These are phyloP conservation scores for Aspergillus flavus DNA, from an alignment of 2,329 filamentous ascomycete genomes.

Conservation along the genomic window DNA sequence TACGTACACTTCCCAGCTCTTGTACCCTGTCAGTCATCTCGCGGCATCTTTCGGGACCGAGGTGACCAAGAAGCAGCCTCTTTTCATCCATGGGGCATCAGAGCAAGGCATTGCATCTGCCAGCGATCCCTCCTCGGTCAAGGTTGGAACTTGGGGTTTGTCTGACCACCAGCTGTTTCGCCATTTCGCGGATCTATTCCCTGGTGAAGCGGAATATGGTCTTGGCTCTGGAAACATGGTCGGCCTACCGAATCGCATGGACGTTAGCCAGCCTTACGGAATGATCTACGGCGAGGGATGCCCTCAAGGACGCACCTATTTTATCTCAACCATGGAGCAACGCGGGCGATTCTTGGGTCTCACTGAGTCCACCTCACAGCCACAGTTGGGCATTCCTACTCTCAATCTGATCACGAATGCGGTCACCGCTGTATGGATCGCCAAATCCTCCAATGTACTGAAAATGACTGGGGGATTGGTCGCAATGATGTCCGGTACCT, in stretches of 20 bases:
- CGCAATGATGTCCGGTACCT: constrained; percentile 81
- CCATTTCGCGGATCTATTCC: constrained; percentile 77
- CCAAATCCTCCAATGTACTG: constrained; percentile 75
- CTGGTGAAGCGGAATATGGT: constrained; percentile 74
- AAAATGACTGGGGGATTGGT: constrained; percentile 74
- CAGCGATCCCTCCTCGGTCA: constrained; percentile 74
- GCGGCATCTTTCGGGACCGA: constrained; percentile 75
- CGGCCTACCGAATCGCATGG: constrained; percentile 82
- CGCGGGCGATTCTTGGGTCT: constrained; percentile 73
- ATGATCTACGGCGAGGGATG: constrained; percentile 84
- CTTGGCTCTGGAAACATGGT: constrained; percentile 74
- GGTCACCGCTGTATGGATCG: constrained; percentile 83
- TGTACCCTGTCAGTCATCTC: constrained; percentile 76
- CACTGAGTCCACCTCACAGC: constrained; percentile 62
- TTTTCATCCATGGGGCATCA: constrained; percentile 80
- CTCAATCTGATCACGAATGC: constrained; percentile 71
- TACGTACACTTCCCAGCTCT: constrained; percentile 83
- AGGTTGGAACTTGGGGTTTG: constrained; percentile 81
- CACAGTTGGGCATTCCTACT: constrained; percentile 73
- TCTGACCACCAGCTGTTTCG: constrained; percentile 73
- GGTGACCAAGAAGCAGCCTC: constrained; percentile 69
- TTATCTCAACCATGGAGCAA: constrained; percentile 72
- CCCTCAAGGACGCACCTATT: constrained; percentile 79
- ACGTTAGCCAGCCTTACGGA: constrained; percentile 83
- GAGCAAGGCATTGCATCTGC: constrained; percentile 76